Evolutionary conservation across 805 yeast species (phyloP), one percentile per base, ranked within the genome.

Genomic region (Candida multigemmis): DNA sequence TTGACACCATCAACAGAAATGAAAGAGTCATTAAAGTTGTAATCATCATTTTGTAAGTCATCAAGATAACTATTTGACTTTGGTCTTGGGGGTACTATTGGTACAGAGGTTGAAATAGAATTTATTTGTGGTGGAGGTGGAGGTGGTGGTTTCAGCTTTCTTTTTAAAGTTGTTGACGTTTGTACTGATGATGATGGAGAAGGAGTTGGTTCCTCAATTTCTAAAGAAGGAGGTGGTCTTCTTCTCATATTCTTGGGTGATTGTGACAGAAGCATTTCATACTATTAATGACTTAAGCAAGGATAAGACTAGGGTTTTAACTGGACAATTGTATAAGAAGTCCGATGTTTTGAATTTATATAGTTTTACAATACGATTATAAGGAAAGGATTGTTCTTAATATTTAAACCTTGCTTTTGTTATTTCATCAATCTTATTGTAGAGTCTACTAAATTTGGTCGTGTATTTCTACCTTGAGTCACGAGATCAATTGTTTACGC

Each of bases 1-100:
- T 48, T 48, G 11, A 62, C 59, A 20, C 56, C 50, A 4, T 51
- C 59, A 27, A 32, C 36, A 12, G 52, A 46, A 19, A 37, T 23
- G 20, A 40, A 38, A 14, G 56, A 36, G 12, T 45, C 53, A 14
- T 48, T 49, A 12, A 22, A 21, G n/a, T 31, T 33, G n/a, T 30
- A 24, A 5, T 35, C 42, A 16, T 22, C 27, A 19, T 22, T 17
- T 9, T 14, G 22, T 16, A 16, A 6, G 9, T 31, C 24, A 27
- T 19, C 25, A 16, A 12, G 4, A 9, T 16, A 12, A 12, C 9
- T 21, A 20, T 19, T 24, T 14, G 14, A 21, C 21, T 8, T 25
- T 8, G 23, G 29, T 19, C 13, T 23, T 21, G 28, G 27, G 9
- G 26, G 33, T 4, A 24, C 17, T 17, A 27, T 11, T 10, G 34